A percentile compares a stretch with the other conserved stretches of the same genome.
These are phyloP conservation scores for Xylaria sp. DNA, from an alignment of 495 filamentous ascomycete genomes.

Conservation along the genomic window DNA sequence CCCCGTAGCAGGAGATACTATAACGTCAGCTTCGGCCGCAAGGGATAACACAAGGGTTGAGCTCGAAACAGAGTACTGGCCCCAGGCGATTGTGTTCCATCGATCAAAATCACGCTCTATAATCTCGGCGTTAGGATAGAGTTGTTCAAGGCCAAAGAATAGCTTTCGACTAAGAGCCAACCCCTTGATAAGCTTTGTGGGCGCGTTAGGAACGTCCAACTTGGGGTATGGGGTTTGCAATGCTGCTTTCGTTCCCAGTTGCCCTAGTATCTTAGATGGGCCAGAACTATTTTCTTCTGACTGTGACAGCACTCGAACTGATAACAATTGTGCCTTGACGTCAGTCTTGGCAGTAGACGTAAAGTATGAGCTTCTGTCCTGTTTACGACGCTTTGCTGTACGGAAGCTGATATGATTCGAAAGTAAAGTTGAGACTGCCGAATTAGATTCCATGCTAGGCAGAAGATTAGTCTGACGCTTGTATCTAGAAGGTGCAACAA, in stretches of 20 bases:
- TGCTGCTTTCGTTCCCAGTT: neutral
- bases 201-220: neutral
- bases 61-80: slow-evolving; percentile 39
- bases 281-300: neutral
- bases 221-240: slow-evolving; percentile 31
- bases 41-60: slow-evolving; percentile 44
- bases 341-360: neutral
- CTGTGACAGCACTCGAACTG: neutral
- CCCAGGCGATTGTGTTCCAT: slow-evolving; percentile 46
- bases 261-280: neutral
- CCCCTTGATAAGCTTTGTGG: slow-evolving; percentile 38
- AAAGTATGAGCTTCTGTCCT: slow-evolving; percentile 35
- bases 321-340: neutral
- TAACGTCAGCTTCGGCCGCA: slow-evolving; percentile 74
- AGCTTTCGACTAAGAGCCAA: slow-evolving; percentile 35
- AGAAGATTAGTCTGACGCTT: slow-evolving; percentile 27
- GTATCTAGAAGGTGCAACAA: slow-evolving; percentile 1
- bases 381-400: slow-evolving; percentile 37
- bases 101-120: slow-evolving; percentile 65
- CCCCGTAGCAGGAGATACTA: slow-evolving; percentile 73
- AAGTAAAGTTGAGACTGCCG: slow-evolving; percentile 33
- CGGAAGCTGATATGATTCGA: slow-evolving; percentile 40
- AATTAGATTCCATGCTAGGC: slow-evolving; percentile 29
- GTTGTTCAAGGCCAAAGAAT: slow-evolving; percentile 50
- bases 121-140: slow-evolving; percentile 60